Evolutionary conservation across 805 yeast genomes (phyloP).

Genomic region (Candida boidinii): DNA sequence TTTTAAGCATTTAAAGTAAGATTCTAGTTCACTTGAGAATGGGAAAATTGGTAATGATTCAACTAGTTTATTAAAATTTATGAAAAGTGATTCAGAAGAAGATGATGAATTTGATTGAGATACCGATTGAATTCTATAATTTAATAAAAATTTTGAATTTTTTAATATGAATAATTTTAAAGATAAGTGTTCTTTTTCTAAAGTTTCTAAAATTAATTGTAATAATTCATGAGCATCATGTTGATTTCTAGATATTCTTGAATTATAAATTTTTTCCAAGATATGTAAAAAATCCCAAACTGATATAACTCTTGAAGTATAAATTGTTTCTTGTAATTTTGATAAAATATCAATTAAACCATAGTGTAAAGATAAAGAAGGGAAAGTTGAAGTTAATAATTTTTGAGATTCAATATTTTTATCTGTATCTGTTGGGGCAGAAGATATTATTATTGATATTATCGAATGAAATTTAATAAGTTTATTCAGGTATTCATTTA

Average conservation of each 20-base stretch:
- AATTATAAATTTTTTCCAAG: slow-evolving; percentile 63
- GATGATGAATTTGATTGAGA: neutral
- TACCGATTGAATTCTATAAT: neutral
- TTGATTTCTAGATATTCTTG: slow-evolving; percentile 71
- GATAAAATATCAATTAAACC: slow-evolving; percentile 43
- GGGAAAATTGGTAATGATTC: slow-evolving; percentile 51
- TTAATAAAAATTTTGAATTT: slow-evolving; percentile 47
- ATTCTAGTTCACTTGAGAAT: slow-evolving; percentile 57
- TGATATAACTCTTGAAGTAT: slow-evolving; percentile 44
- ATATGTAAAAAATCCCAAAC: slow-evolving; percentile 75
- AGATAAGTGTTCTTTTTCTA: slow-evolving; percentile 53
- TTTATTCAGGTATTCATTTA: slow-evolving; percentile 47
- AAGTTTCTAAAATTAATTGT: slow-evolving; percentile 70
- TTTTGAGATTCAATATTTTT: slow-evolving; percentile 4
- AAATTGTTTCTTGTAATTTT: slow-evolving; percentile 56
- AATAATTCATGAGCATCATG: slow-evolving; percentile 95
- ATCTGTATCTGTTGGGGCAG: slow-evolving; percentile 7
- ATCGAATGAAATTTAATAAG: slow-evolving; percentile 19
- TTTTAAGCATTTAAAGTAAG: slow-evolving; percentile 59
- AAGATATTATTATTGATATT: slow-evolving; percentile 17
- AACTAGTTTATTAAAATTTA: neutral
- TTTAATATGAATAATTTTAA: slow-evolving; percentile 25
- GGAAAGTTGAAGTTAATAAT: too few species aligned
- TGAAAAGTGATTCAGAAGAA: neutral
- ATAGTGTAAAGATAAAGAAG: slow-evolving; percentile 45